Base-by-base conservation (phyloP, 495 filamentous ascomycete species). In the Tetracladium marchalianum region DNA sequence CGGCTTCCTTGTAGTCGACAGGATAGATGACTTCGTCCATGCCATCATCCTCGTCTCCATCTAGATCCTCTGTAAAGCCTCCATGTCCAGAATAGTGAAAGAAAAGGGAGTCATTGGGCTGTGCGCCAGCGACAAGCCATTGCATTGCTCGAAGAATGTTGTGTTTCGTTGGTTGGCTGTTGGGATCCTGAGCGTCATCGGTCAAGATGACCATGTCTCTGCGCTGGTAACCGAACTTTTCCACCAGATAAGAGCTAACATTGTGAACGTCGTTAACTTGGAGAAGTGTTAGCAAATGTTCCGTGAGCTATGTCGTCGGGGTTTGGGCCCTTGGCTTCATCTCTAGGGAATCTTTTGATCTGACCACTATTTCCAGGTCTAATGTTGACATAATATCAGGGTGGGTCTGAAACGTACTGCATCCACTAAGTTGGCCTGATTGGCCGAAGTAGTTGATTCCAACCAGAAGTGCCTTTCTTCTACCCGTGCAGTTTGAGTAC, bases 191-290 rank as follows among this genome's bases (percentile, higher is more conserved):
- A 63, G 95, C 87, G 59, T 97, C 90, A 58, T 97, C 90, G 36
- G 90, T 95, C 59, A 97, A 70, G 48, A 92, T 82, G n/a, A 97
- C 90, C 90, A 95, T 95, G 63, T 97, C 90, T 60, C 95, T 90
- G 36, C 90, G 75, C 58, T 85, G 84, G 62, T 95, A 97, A 31
- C 85, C 83, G 58, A 90, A 95, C 53, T 85, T 80, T 55, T 88
- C 79, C 57, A 90, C 86, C 41, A 97, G 71, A 54, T 92, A 97
- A 38, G 72, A 70, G 18, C 86, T 90, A 88, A 97, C 90, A 62
- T 95, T 95, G 65, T 88, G 83, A 35, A 95, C 90, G 60, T 97
- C 90, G 62, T 95, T 95, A 69, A 95, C 22, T 27, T 27, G 3
- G 22, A 27, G 22, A 27, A 27, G 7, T 3, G 22, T 27, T 27